These are phyloP conservation scores for Saccharomycopsis javanensis DNA, from an alignment of 805 yeast species.

Conservation along the genomic window DNA sequence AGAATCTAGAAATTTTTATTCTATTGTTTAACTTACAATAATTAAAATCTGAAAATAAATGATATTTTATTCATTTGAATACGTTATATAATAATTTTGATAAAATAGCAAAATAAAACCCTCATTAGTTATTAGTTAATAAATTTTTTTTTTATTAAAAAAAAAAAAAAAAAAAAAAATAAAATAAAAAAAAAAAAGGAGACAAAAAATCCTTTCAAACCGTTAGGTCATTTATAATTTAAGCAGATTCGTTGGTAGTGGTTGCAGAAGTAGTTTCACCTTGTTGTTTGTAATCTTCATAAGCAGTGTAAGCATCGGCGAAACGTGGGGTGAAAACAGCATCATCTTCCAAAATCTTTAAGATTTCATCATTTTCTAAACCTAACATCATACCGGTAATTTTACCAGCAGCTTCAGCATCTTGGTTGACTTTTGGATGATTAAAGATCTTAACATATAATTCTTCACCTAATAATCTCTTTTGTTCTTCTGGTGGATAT, in stretches of 20 bases:
- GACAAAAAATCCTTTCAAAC: not conserved
- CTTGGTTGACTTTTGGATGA: slow-evolving; percentile 68
- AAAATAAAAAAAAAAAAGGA: too few species aligned
- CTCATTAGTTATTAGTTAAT: not conserved
- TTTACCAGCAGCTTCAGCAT: slow-evolving; percentile 94
- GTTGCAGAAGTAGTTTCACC: slow-evolving; percentile 21
- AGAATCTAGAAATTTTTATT: too few species aligned
- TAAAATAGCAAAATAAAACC: not conserved
- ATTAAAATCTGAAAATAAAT: not conserved
- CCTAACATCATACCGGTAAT: slow-evolving; percentile 98
- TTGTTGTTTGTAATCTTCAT: slow-evolving; percentile 71
- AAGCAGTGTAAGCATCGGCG: slow-evolving; percentile 90
- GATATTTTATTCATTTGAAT: not conserved
- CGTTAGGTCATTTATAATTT: not conserved
- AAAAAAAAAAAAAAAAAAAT: not conserved
- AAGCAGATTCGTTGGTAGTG: slow-evolving; percentile 8
- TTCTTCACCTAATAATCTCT: slow-evolving; percentile 97
- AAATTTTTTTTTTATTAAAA: not conserved
- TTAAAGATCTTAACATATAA: slow-evolving; percentile 86
- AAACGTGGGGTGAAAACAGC: slow-evolving; percentile 83
- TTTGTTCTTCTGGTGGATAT: slow-evolving; percentile 82
- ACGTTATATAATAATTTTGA: not conserved
- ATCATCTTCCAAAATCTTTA: slow-evolving; percentile 83
- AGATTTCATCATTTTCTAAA: slow-evolving; percentile 83
- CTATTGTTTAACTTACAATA: not conserved